Conservation (phyloP, 371 early-diverging fungal species). For the Mucor circinelloides region DNA sequence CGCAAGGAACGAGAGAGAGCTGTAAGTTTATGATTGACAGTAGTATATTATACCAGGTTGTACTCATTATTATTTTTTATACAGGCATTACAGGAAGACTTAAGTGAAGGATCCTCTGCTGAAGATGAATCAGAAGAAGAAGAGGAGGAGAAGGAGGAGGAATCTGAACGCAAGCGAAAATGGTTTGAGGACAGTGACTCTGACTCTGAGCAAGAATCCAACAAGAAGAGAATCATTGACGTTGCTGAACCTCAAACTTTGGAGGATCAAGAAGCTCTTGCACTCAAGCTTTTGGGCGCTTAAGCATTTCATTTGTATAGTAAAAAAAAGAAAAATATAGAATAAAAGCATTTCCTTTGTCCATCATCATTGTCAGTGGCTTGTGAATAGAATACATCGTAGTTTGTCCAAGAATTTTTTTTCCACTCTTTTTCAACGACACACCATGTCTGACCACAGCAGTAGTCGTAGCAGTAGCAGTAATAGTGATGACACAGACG, state of each 20-base stretch:
- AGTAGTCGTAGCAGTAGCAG: not conserved
- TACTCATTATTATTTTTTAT: not conserved
- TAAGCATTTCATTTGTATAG: not conserved
- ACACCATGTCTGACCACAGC: not conserved
- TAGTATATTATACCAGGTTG: not conserved
- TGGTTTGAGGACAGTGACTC: slow-evolving; percentile 40
- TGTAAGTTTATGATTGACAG: slow-evolving; percentile 35
- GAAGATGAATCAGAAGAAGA: slow-evolving; percentile 30
- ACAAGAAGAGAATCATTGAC: slow-evolving; percentile 61
- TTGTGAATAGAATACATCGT: not conserved
- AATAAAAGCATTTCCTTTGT: not conserved
- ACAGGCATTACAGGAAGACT: slow-evolving; percentile 20
- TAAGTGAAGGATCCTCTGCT: slow-evolving; percentile 27
- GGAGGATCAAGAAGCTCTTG: slow-evolving; percentile 44
- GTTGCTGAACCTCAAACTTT: slow-evolving; percentile 65
- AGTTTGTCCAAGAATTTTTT: not conserved
- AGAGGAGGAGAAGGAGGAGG: slow-evolving; percentile 34
- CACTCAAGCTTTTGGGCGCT: slow-evolving; percentile 23
- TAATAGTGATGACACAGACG: slow-evolving; percentile 1
- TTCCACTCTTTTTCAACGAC: not conserved
- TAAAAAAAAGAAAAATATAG: slow-evolving; percentile 10
- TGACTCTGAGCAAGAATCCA: slow-evolving; percentile 47
- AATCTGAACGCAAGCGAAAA: slow-evolving; percentile 34
- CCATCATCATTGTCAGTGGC: not conserved
- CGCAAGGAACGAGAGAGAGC: slow-evolving; percentile 65